Evolutionary conservation across 306 rosid genomes (phyloP).

Genomic region (Vigna hirtella): DNA sequence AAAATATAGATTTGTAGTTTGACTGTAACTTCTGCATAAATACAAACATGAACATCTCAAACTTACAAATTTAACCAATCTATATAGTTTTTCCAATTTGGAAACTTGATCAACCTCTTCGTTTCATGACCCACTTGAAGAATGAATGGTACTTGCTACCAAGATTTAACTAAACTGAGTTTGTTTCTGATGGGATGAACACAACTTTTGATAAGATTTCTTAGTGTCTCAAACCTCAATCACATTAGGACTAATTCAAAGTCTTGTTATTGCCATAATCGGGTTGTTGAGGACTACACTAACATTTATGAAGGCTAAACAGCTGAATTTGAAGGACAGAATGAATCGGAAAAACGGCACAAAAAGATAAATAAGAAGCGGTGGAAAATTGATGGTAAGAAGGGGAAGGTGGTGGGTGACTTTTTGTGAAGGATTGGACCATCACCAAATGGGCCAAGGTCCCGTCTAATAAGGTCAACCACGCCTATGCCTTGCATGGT

Average conservation of each 20-base stretch:
- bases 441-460: constrained; percentile 37
- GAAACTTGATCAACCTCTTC: background rate
- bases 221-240: background rate
- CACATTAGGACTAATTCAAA: background rate
- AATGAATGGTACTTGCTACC: too few species aligned
- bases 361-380: background rate
- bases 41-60: background rate
- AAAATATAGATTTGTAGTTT: background rate
- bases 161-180: background rate
- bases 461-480: constrained; percentile 41
- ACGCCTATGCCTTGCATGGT: background rate
- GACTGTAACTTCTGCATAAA: background rate
- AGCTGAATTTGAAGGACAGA: background rate
- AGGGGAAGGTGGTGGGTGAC: constrained; percentile 5
- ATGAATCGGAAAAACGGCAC: background rate
- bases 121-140: background rate
- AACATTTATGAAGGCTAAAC: background rate
- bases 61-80: background rate
- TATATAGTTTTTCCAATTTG: constrained; percentile 3
- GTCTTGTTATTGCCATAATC: background rate
- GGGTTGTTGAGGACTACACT: background rate
- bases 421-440: constrained; percentile 31
- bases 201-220: background rate
- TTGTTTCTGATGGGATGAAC: background rate
- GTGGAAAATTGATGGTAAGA: background rate